Percentiles rank a stretch among this genome's conserved stretches.
These are phyloP conservation scores for Scheffersomyces stambukii DNA, from an alignment of 1,139 yeast species.

Conservation along the genomic window DNA sequence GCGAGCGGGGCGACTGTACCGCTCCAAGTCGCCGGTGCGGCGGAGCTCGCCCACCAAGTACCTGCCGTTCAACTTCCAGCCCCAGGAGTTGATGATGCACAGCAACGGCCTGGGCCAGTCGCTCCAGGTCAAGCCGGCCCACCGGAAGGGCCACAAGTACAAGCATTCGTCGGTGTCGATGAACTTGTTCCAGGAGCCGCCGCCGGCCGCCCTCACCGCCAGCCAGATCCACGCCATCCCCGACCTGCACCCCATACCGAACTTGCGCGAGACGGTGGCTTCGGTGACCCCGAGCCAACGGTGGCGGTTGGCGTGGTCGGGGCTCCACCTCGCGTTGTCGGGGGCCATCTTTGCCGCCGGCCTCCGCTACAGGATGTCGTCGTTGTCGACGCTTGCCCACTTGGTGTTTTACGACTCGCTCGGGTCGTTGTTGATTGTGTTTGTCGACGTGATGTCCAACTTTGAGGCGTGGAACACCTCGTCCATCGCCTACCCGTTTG, in stretches of 20 bases:
- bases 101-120: conserved; percentile 24
- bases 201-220: conserved; percentile 42
- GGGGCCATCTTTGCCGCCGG: conserved; percentile 59
- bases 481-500: conserved; percentile 87
- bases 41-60: conserved; percentile 28
- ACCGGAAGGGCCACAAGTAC: conserved; percentile 91
- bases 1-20: conserved; percentile 21
- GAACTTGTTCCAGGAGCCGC: conserved; percentile 94
- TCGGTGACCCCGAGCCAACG: conserved; percentile 55
- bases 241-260: conserved; percentile 78
- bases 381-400: conserved; percentile 80
- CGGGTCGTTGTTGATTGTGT: conserved; percentile 66
- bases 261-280: conserved; percentile 52
- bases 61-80: conserved; percentile 43
- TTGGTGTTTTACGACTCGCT: conserved; percentile 81
- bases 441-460: conserved; percentile 77
- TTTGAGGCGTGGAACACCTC: conserved; percentile 89
- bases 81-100: conserved; percentile 35
- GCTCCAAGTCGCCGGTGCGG: conserved; percentile 31
- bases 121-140: conserved; percentile 51
- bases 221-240: conserved; percentile 70
- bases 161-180: conserved; percentile 96
- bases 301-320: conserved; percentile 61
- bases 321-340: conserved; percentile 54
- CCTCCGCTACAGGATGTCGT: conserved; percentile 50